Evolutionary conservation across 1,284 basidiomycete species (phyloP).

Genomic region (Malassezia nana): DNA sequence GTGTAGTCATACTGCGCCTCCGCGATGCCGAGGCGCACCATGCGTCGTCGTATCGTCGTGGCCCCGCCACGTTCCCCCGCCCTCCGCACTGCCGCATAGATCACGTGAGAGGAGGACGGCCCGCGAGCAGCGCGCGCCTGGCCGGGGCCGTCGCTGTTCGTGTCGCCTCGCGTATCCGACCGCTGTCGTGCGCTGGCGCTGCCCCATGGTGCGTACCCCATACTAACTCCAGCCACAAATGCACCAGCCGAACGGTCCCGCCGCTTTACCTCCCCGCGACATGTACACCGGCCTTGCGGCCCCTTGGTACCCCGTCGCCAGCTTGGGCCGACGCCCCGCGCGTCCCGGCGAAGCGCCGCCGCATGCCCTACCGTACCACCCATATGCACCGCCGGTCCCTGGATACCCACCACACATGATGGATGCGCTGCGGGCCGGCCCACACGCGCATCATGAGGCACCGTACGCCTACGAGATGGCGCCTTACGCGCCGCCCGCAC

Average conservation of each 20-base stretch:
- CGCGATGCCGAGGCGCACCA: constrained; percentile 45
- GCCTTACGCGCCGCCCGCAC: not conserved
- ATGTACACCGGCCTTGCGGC: constrained; percentile 5
- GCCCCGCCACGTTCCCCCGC: not conserved
- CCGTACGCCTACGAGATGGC: not conserved
- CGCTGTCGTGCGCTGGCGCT: not conserved
- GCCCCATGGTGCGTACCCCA: not conserved
- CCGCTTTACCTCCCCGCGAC: constrained; percentile 4
- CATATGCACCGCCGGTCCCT: constrained; percentile 1
- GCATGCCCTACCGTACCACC: not conserved
- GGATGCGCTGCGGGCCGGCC: not conserved
- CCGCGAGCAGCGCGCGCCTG: not conserved
- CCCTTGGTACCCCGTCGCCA: constrained; percentile 7
- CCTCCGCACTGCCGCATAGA: not conserved
- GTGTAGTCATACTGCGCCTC: constrained; percentile 47
- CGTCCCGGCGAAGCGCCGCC: not conserved
- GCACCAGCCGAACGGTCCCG: constrained; percentile 1
- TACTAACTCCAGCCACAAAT: not conserved
- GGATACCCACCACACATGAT: constrained; percentile 2
- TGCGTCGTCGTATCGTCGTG: constrained; percentile 11
- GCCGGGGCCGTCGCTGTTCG: constrained; percentile 1
- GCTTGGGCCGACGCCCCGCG: constrained; percentile 3
- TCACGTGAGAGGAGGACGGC: constrained; percentile 1
- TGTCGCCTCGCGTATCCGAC: not conserved
- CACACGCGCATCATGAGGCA: not conserved